Evolutionary conservation across 352 stramenopile species (phyloP).

Genomic region (Globisporangium solare): DNA sequence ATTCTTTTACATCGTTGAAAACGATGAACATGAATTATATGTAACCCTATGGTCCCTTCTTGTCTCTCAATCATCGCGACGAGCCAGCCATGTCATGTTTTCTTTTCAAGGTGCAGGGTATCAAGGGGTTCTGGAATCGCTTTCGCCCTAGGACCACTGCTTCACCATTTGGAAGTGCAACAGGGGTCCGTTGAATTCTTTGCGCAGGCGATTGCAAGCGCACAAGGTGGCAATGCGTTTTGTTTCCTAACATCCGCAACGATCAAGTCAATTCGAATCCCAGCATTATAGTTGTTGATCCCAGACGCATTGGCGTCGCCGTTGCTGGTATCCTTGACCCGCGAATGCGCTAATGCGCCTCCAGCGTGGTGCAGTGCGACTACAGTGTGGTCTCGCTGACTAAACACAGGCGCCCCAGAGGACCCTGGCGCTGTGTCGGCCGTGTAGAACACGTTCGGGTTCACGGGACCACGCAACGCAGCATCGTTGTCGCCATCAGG

Average conservation of each 20-base stretch:
- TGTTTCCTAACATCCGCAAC: slow-evolving; percentile 20
- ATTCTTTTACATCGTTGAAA: no score
- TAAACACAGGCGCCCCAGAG: slow-evolving; percentile 56
- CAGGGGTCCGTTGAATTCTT: slow-evolving; percentile 1
- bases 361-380: slow-evolving; percentile 65
- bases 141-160: no score
- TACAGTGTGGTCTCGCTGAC: slow-evolving; percentile 54
- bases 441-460: slow-evolving; percentile 53
- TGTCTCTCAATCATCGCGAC: no score
- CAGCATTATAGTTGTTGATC: slow-evolving; percentile 24
- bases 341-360: slow-evolving; percentile 2
- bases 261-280: slow-evolving; percentile 36
- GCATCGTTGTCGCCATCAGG: not conserved
- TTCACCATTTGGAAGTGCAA: slow-evolving; percentile 7
- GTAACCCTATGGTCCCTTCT: no score
- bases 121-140: no score
- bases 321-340: not conserved
- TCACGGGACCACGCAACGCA: not conserved
- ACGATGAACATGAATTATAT: no score
- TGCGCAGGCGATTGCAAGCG: slow-evolving; percentile 9
- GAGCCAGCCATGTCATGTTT: no score
- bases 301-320: not conserved
- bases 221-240: slow-evolving; percentile 19
- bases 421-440: slow-evolving; percentile 66
- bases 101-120: no score